A percentile compares a stretch with the other conserved stretches of the same genome.
Evolutionary conservation across 495 filamentous ascomycete genomes (phyloP).

Genomic region (Astrothelium macrocarpum): DNA sequence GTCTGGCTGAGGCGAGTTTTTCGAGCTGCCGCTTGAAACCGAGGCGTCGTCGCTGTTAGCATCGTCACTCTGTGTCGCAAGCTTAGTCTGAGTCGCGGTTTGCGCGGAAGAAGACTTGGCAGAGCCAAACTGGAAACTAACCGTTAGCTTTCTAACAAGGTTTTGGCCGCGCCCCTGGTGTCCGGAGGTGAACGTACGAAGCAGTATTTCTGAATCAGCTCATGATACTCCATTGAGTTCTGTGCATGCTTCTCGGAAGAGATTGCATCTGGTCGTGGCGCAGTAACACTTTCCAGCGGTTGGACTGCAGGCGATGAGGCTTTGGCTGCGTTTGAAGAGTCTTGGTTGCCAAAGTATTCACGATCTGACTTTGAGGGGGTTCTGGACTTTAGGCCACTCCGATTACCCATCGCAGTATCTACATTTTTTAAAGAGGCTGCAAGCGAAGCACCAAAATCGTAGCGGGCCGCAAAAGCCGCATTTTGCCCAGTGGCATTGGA

Average conservation of each 20-base stretch:
- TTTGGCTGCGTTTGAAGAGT: conserved; percentile 9
- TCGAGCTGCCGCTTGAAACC: conserved; percentile 11
- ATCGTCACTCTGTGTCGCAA: conserved; percentile 2
- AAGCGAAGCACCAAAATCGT: conserved; percentile 87
- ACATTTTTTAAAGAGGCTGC: conserved; percentile 67
- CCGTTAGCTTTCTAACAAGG: conserved; percentile 23
- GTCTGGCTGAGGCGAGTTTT: conserved; percentile 19
- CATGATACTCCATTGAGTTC: conserved; percentile 79
- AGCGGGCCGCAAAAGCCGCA: conserved; percentile 70
- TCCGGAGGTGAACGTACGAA: conserved; percentile 66
- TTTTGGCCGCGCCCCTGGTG: conserved; percentile 12
- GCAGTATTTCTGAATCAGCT: conserved; percentile 95
- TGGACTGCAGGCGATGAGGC: conserved; percentile 17
- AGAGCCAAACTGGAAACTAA: conserved; percentile 10
- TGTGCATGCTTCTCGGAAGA: conserved; percentile 55
- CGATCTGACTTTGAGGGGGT: conserved; percentile 6
- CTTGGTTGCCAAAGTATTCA: conserved; percentile 23
- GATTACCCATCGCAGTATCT: conserved; percentile 43
- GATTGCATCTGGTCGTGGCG: conserved; percentile 40
- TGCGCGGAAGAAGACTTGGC: background rate
- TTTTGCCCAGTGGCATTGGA: conserved; percentile 38
- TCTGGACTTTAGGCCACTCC: conserved; percentile 33
- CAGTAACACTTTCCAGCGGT: conserved; percentile 11
- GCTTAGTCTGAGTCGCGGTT: background rate
- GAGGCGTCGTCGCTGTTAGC: background rate